Conservation (phyloP, 805 yeast genomes). For the Groenewaldozyma tartarivorans region DNA sequence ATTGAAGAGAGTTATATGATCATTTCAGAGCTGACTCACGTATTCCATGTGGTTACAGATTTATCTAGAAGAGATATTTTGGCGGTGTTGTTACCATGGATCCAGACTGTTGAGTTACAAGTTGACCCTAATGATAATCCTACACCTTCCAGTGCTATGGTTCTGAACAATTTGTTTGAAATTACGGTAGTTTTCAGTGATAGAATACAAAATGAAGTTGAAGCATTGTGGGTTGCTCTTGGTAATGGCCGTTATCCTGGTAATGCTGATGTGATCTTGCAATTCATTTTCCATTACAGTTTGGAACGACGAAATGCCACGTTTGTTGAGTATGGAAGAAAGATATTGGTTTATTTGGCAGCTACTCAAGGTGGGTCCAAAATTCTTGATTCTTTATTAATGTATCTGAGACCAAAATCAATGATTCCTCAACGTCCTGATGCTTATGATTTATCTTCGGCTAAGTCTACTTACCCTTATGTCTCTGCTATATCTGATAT, state of each 20-base stretch:
- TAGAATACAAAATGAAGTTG: constrained; percentile 74
- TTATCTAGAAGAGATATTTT: constrained; percentile 67
- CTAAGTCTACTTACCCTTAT: constrained; percentile 49
- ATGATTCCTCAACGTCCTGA: constrained; percentile 70
- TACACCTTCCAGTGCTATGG: constrained; percentile 46
- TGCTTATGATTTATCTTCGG: constrained; percentile 25
- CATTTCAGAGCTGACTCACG: constrained; percentile 63
- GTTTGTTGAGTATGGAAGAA: constrained; percentile 72
- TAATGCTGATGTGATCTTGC: constrained; percentile 66
- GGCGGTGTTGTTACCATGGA: constrained; percentile 83
- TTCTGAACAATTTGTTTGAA: constrained; percentile 69
- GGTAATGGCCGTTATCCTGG: constrained; percentile 59
- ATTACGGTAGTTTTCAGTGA: constrained; percentile 73
- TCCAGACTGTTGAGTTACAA: constrained; percentile 67
- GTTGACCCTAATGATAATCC: constrained; percentile 27
- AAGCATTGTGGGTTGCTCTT: constrained; percentile 92
- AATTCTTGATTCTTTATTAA: constrained; percentile 48
- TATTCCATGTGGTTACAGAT: constrained; percentile 51
- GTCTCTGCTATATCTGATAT: constrained; percentile 58
- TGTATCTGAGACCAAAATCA: constrained; percentile 68
- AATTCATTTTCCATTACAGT: constrained; percentile 59
- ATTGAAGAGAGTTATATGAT: constrained; percentile 52
- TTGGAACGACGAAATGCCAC: constrained; percentile 58
- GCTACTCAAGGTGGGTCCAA: constrained; percentile 44
- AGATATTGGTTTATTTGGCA: constrained; percentile 63